Conservation (phyloP, 2,329 filamentous ascomycete species). For the Calonectria hawksworthii region DNA sequence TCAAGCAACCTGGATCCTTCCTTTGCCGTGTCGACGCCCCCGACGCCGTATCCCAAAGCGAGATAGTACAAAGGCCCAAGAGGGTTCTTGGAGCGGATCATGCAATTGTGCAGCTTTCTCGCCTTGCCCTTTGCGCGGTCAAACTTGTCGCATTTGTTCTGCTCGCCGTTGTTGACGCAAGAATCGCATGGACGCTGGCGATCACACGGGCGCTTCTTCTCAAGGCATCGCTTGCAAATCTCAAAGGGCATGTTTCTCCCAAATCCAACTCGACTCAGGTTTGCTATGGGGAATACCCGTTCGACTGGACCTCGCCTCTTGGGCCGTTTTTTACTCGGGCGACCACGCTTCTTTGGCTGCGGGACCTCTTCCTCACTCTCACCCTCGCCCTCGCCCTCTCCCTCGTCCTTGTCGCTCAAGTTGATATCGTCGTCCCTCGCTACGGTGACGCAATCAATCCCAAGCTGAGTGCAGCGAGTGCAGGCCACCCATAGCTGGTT, state of each 20-base stretch:
- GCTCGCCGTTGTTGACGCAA: conserved; percentile 39
- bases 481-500: conserved; percentile 24
- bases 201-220: conserved; percentile 48
- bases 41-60: conserved; percentile 45
- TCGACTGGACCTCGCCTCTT: not conserved
- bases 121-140: not conserved
- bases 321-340: not conserved
- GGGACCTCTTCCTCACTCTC: not conserved
- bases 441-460: conserved; percentile 45
- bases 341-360: not conserved
- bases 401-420: not conserved
- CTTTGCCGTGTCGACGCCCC: conserved; percentile 42
- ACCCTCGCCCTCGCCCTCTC: too few species aligned
- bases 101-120: not conserved
- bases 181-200: conserved; percentile 55
- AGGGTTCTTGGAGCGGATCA: not conserved
- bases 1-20: conserved; percentile 35
- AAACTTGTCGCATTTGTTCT: conserved; percentile 17
- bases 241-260: conserved; percentile 45
- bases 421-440: too few species aligned
- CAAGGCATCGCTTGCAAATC: conserved; percentile 43
- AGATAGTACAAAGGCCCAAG: conserved; percentile 53
- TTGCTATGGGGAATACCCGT: conserved; percentile 41
- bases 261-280: conserved; percentile 50
- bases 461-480: conserved; percentile 47